A percentile compares a stretch with the other conserved stretches of the same genome.
Conservation (phyloP, 2,329 filamentous ascomycete species). For the Talaromyces funiculosus region DNA sequence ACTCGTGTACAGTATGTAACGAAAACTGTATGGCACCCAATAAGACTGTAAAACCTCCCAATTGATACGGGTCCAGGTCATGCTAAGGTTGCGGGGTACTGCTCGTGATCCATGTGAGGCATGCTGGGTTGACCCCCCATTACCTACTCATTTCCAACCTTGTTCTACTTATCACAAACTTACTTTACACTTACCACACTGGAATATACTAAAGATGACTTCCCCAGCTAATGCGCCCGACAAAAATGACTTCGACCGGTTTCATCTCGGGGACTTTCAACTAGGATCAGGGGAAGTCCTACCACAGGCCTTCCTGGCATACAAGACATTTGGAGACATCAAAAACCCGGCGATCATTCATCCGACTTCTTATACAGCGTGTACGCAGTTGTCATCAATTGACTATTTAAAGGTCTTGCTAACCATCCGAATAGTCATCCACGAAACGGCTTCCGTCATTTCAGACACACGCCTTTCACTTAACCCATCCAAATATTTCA, state of each 20-base stretch:
- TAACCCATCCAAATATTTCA: conserved; percentile 60
- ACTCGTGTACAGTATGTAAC: neutral
- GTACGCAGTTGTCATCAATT: neutral
- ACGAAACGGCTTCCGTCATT: neutral
- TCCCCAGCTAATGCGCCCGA: neutral
- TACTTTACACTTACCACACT: neutral
- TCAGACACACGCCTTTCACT: conserved; percentile 30
- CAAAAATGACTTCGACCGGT: conserved; percentile 37
- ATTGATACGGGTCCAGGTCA: neutral
- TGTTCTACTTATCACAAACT: neutral
- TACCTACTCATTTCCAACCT: neutral
- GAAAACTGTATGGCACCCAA: neutral
- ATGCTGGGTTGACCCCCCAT: neutral
- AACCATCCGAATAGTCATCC: neutral
- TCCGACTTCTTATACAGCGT: conserved; percentile 49
- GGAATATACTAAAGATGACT: neutral
- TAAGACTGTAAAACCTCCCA: neutral
- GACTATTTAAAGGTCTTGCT: neutral
- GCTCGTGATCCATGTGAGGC: neutral
- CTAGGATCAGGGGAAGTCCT: conserved; percentile 61
- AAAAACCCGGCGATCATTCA: conserved; percentile 64
- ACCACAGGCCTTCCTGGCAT: conserved; percentile 63
- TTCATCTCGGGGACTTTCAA: conserved; percentile 59
- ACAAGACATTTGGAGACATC: conserved; percentile 66
- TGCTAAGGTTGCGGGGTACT: neutral